These are phyloP conservation scores for Axilococcus clingmanii DNA, from an alignment of 139 green algal genomes.

Conservation along the genomic window DNA sequence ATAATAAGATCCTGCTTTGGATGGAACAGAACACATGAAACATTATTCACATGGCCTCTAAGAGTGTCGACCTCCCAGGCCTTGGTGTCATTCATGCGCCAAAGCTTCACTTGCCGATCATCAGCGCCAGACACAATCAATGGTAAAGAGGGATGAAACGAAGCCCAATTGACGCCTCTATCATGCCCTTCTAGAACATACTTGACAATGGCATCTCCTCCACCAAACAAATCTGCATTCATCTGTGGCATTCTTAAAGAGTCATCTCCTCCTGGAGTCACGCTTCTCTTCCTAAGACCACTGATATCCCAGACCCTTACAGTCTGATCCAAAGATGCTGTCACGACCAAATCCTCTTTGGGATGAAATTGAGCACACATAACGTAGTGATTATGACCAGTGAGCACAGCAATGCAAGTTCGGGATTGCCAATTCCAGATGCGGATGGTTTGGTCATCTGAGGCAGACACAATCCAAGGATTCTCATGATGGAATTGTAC, in stretches of 20 bases:
- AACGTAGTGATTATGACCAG: slow-evolving; percentile 99
- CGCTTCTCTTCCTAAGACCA: slow-evolving; percentile 91
- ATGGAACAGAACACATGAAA: slow-evolving; percentile 99
- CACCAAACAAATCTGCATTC: slow-evolving; percentile 94
- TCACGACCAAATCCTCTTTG: slow-evolving; percentile 84
- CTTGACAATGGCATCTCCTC: slow-evolving; percentile 96
- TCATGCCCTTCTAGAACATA: slow-evolving; percentile 99
- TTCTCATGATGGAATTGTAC: slow-evolving; percentile 93
- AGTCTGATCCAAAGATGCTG: slow-evolving; percentile 90
- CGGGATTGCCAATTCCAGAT: slow-evolving; percentile 99
- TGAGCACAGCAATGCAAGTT: slow-evolving; percentile 94
- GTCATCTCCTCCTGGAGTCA: slow-evolving; percentile 65
- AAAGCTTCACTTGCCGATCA: slow-evolving; percentile 98
- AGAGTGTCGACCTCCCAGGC: slow-evolving; percentile 99
- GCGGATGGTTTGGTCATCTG: slow-evolving; percentile 97
- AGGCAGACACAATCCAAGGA: slow-evolving; percentile 96
- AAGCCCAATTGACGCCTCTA: slow-evolving; percentile 96
- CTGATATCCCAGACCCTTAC: slow-evolving; percentile 98
- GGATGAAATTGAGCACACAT: slow-evolving; percentile 98
- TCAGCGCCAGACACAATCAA: slow-evolving; percentile 99
- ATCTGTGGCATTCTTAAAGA: slow-evolving; percentile 73
- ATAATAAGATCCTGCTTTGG: slow-evolving; percentile 96
- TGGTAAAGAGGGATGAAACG: slow-evolving; percentile 95
- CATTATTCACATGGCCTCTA: slow-evolving; percentile 99
- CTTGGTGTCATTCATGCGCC: slow-evolving; percentile 99